A percentile compares a stretch with the other conserved stretches of the same genome.
Conservation (phyloP, 345 rosid species). For the Eucalyptus coolabah region DNA sequence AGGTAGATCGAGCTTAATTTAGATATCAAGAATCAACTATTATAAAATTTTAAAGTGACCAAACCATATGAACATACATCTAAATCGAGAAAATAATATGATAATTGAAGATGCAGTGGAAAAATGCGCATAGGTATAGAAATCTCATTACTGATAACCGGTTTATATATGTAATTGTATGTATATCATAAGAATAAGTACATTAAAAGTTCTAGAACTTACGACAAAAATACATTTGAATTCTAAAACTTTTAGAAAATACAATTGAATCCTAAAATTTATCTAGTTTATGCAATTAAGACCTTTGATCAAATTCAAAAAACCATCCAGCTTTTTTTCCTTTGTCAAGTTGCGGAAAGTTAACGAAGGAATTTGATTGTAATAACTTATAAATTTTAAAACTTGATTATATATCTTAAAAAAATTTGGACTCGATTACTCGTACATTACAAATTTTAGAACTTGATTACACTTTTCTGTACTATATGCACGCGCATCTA, state of each 20-base stretch:
- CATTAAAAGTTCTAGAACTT: not conserved
- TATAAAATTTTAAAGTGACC: not conserved
- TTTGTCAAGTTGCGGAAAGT: no score
- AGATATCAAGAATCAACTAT: not conserved
- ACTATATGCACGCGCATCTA: not conserved
- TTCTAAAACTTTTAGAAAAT: no score
- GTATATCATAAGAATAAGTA: not conserved
- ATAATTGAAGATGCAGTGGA: not conserved
- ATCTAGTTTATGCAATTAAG: no score
- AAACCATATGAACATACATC: not conserved
- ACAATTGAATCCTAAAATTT: no score
- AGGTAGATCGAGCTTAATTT: not conserved
- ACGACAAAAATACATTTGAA: accelerated
- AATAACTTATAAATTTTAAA: no score
- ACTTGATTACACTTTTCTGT: no score
- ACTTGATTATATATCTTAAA: no score
- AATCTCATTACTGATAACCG: not conserved
- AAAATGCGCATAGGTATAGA: not conserved
- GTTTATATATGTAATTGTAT: not conserved
- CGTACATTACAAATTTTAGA: no score
- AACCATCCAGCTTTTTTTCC: accelerated
- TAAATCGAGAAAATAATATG: not conserved
- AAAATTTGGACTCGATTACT: accelerated
- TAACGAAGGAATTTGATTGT: no score
- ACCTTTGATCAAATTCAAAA: no score